phyloP scores from a whole-genome alignment of 202 grass and related monocot species.

The Alloteropsis angusta region DNA sequence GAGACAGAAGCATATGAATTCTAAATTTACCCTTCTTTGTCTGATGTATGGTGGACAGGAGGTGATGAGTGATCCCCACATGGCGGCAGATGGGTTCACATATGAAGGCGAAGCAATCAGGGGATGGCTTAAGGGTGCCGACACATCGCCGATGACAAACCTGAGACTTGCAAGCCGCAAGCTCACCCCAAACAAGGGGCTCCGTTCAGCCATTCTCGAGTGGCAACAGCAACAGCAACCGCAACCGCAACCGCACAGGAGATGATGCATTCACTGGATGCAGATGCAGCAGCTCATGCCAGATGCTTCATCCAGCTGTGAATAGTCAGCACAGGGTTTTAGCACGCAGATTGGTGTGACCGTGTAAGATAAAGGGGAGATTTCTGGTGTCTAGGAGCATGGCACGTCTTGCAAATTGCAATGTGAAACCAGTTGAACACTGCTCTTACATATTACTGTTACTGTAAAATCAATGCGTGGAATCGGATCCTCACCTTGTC shows the following conservation, averaged over 20 bases:
- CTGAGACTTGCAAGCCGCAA: slow-evolving; percentile 38
- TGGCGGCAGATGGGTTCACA: slow-evolving; percentile 66
- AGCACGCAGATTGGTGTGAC: background rate
- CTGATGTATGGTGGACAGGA: slow-evolving; percentile 32
- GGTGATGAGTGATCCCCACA: slow-evolving; percentile 64
- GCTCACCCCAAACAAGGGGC: slow-evolving; percentile 58
- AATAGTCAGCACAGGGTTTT: background rate
- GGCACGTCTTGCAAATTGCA: background rate
- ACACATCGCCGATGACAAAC: slow-evolving; percentile 74
- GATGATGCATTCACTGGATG: background rate
- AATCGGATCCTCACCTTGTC: background rate
- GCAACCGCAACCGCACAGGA: slow-evolving; percentile 8
- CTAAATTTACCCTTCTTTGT: background rate
- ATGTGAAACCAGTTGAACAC: background rate
- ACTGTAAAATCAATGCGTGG: background rate
- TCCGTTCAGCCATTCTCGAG: slow-evolving; percentile 65
- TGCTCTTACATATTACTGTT: background rate
- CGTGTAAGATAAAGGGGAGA: background rate
- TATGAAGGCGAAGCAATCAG: slow-evolving; percentile 61
- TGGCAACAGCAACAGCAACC: slow-evolving; percentile 30
- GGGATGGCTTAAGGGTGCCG: slow-evolving; percentile 46
- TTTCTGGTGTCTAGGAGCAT: background rate
- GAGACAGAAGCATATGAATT: background rate
- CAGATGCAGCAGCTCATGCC: background rate
- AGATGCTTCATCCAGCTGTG: background rate